Evolutionary conservation across 176 grass and related monocot genomes (phyloP).

Genomic region (Eragrostis nindensis): DNA sequence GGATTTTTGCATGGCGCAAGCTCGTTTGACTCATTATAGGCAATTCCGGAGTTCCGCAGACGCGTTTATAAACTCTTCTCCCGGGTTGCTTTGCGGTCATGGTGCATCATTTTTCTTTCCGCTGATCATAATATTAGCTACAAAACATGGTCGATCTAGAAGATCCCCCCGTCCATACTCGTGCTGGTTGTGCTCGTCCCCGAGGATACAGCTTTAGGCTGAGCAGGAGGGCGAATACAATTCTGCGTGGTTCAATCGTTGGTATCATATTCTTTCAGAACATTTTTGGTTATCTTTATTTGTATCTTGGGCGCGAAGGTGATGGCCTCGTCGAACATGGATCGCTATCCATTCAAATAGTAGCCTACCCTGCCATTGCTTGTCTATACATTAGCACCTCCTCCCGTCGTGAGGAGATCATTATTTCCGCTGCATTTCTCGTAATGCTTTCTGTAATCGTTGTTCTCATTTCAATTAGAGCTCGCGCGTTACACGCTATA

Average conservation of each 20-base stretch:
- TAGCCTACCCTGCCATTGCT: not conserved
- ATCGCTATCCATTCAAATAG: not conserved
- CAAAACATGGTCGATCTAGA: not conserved
- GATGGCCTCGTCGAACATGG: not conserved
- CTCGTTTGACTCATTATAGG: no score
- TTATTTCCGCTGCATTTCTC: not conserved
- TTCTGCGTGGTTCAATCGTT: not conserved
- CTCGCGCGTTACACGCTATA: not conserved
- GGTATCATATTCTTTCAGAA: not conserved
- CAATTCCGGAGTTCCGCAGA: not conserved
- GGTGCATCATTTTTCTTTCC: not conserved
- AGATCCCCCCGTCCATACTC: not conserved
- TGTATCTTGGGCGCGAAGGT: not conserved
- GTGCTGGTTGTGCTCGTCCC: not conserved
- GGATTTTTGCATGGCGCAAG: no score
- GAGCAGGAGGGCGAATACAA: not conserved
- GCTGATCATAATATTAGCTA: not conserved
- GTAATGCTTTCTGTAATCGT: not conserved
- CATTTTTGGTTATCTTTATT: not conserved
- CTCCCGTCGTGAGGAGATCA: not conserved
- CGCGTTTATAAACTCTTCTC: not conserved
- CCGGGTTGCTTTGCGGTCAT: not conserved
- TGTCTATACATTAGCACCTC: not conserved
- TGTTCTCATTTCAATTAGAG: not conserved
- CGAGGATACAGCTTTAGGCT: not conserved